Conservation (phyloP, 1,284 basidiomycete genomes). For the Trichosporon ovoides region DNA sequence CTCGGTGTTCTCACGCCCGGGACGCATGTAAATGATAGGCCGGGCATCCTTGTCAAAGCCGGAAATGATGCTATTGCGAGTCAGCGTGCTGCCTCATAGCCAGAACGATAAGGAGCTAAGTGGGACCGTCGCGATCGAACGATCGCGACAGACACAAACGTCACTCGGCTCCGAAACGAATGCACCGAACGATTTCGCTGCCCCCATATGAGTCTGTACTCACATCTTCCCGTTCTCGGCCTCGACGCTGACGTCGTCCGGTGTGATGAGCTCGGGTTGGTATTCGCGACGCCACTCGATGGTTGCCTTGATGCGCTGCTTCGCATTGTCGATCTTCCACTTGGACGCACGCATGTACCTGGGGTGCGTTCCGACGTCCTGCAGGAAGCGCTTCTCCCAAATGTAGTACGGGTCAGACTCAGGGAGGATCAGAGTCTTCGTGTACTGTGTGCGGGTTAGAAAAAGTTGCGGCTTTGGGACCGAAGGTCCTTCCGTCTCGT, state of each 20-base stretch:
- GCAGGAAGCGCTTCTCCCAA: constrained; percentile 72
- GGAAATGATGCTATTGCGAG: constrained; percentile 59
- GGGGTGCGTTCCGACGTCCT: constrained; percentile 65
- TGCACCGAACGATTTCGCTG: neutral
- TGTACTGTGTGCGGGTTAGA: constrained; percentile 56
- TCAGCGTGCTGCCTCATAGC: neutral
- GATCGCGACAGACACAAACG: too few relatives aligned
- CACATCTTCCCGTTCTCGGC: constrained; percentile 81
- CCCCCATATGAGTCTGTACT: constrained; percentile 35
- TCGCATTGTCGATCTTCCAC: constrained; percentile 69
- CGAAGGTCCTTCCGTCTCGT: neutral
- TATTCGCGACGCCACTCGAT: constrained; percentile 75
- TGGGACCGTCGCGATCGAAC: neutral
- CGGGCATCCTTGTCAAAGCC: constrained; percentile 77
- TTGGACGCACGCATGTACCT: constrained; percentile 79
- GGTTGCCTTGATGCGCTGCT: constrained; percentile 69
- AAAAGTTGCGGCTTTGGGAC: neutral
- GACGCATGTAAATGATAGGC: constrained; percentile 77
- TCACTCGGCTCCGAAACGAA: neutral
- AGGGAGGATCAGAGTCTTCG: constrained; percentile 59
- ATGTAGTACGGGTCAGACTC: constrained; percentile 62
- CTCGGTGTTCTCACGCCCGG: constrained; percentile 74
- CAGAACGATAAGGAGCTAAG: too few relatives aligned
- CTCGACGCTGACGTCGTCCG: constrained; percentile 67
- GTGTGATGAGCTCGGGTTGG: constrained; percentile 72